phyloP scores from a whole-genome alignment of 257 asterid species.

The Plectranthus barbatus region DNA sequence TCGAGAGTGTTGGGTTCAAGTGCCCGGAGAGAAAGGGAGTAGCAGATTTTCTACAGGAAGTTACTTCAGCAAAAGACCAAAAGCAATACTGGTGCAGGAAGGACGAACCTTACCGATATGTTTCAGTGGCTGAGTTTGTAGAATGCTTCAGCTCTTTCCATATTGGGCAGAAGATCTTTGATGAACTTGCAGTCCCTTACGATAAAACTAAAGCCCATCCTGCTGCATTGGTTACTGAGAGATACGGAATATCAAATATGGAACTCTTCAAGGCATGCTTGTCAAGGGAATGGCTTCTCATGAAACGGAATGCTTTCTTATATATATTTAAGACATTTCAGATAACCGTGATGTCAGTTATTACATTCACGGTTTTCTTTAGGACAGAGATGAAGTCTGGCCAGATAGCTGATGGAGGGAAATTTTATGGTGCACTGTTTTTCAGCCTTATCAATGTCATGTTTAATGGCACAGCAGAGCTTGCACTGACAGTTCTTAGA shows the following conservation, averaged over 20 bases:
- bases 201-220: slow-evolving; percentile 69
- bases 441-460: slow-evolving; percentile 77
- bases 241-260: slow-evolving; percentile 77
- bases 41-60: too few species aligned
- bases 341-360: slow-evolving; percentile 80
- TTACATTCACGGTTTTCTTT: slow-evolving; percentile 82
- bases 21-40: too few species aligned
- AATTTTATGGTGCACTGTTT: slow-evolving; percentile 79
- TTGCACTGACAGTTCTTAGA: slow-evolving; percentile 59
- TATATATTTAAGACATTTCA: slow-evolving; percentile 83
- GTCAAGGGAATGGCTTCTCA: slow-evolving; percentile 86
- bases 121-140: too few species aligned
- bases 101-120: too few species aligned
- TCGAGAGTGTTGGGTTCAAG: too few species aligned
- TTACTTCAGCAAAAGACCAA: too few species aligned
- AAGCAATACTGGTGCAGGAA: too few species aligned
- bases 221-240: slow-evolving; percentile 83
- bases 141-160: too few species aligned
- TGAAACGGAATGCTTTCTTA: slow-evolving; percentile 71
- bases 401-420: slow-evolving; percentile 53
- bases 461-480: slow-evolving; percentile 90
- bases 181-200: slow-evolving; percentile 65
- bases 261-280: slow-evolving; percentile 70
- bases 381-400: slow-evolving; percentile 82
- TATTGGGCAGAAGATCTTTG: slow-evolving; percentile 50